Conservation (phyloP, 2,329 filamentous ascomycete genomes). For the Penicillium glabrum region DNA sequence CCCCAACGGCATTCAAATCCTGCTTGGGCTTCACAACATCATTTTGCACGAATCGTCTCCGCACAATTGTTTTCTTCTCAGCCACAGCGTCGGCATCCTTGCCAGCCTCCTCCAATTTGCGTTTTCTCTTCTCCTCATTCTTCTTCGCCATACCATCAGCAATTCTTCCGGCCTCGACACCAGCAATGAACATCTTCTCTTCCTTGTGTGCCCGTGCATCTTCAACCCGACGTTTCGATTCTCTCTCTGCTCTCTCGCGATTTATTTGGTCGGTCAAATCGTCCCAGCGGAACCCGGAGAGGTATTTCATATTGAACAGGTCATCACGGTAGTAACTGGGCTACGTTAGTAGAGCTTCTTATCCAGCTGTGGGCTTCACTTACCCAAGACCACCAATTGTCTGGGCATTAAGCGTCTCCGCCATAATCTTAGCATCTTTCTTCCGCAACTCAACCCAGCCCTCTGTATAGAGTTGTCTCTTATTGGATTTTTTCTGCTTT, state of each 20-base stretch:
- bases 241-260: conserved; percentile 43
- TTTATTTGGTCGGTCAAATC: conserved; percentile 47
- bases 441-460: conserved; percentile 51
- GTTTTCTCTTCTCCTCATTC: conserved; percentile 41
- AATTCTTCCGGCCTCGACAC: conserved; percentile 43
- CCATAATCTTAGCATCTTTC: conserved; percentile 45
- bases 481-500: conserved; percentile 34
- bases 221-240: conserved; percentile 43
- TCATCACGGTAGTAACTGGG: conserved; percentile 46
- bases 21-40: conserved; percentile 36
- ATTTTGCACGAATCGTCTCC: conserved; percentile 45
- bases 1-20: conserved; percentile 25
- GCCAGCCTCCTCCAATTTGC: conserved; percentile 21
- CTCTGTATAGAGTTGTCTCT: conserved; percentile 45
- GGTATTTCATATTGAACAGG: conserved; percentile 49
- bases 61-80: conserved; percentile 11
- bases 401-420: conserved; percentile 46
- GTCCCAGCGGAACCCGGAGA: conserved; percentile 33
- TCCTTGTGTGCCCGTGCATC: conserved; percentile 44
- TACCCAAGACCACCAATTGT: conserved; percentile 39
- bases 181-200: conserved; percentile 44
- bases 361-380: not conserved
- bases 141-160: conserved; percentile 47
- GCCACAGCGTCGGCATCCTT: conserved; percentile 19
- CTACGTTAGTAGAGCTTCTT: not conserved